A percentile compares a stretch with the other conserved stretches of the same genome.
Evolutionary conservation across 2,329 filamentous ascomycete genomes (phyloP).

Genomic region (Hymenoscyphus infarciens): DNA sequence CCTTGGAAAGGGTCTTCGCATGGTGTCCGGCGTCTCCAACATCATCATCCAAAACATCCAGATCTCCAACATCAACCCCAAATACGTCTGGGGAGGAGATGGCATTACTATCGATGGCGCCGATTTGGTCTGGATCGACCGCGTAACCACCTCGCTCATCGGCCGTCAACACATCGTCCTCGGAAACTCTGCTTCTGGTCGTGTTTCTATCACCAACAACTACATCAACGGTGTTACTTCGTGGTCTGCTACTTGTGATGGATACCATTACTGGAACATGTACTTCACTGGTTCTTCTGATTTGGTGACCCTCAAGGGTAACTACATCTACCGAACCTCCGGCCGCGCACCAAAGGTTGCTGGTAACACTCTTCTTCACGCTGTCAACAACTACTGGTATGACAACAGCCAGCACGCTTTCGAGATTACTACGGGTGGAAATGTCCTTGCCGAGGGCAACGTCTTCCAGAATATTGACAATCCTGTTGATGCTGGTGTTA

Average conservation of each 20-base stretch:
- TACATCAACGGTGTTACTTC: slow-evolving; percentile 43
- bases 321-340: slow-evolving; percentile 44
- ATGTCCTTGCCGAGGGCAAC: slow-evolving; percentile 44
- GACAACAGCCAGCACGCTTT: slow-evolving; percentile 44
- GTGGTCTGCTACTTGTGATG: slow-evolving; percentile 43
- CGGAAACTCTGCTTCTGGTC: slow-evolving; percentile 35
- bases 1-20: slow-evolving; percentile 29
- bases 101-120: slow-evolving; percentile 50
- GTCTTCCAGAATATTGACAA: slow-evolving; percentile 42
- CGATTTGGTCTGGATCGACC: slow-evolving; percentile 40
- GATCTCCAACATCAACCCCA: slow-evolving; percentile 52
- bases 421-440: slow-evolving; percentile 36
- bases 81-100: slow-evolving; percentile 59
- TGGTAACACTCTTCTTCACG: slow-evolving; percentile 39
- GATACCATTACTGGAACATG: slow-evolving; percentile 46
- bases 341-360: slow-evolving; percentile 44
- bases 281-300: slow-evolving; percentile 41
- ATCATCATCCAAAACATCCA: slow-evolving; percentile 43
- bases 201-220: slow-evolving; percentile 45
- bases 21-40: slow-evolving; percentile 24
- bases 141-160: slow-evolving; percentile 34
- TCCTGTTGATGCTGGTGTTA: slow-evolving; percentile 23
- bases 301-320: slow-evolving; percentile 41
- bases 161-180: slow-evolving; percentile 44
- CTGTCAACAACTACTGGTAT: slow-evolving; percentile 43